Base-by-base conservation (phyloP, 2,329 filamentous ascomycete species). In the Chrysosporium keratinophilum region DNA sequence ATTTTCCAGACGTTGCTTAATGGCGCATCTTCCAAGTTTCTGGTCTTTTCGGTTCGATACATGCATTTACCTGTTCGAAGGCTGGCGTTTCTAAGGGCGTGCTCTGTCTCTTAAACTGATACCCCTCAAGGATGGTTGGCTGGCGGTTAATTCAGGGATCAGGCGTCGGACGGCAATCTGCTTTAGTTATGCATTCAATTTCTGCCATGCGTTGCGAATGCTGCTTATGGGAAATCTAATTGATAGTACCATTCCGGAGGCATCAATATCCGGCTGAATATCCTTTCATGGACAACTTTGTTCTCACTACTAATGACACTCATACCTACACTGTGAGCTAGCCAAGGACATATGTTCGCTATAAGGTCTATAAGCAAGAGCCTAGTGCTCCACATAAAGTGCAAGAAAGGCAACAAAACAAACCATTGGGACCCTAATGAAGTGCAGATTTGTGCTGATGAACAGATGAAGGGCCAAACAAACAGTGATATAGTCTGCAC, bases 1-100 rank as follows among this genome's bases (percentile, higher is more conserved):
- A 74, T 57, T 41, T 49, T 39, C 58, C 58, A 33, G 52, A 56
- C 20, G 50, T 40, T 33, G 58, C 57, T 37, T 59, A 53, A 44
- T 3, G 42, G 46, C 28, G 37, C 12, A 15, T 23, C 10, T 34
- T 40, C 28, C 20, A 44, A 34, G 12, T 46, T 46, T 31, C 10
- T 12, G 6, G 20, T 2, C 3, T 40, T 19, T 41, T 5, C 39
- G 9, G 3, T 5, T 23, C 7, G 33, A 15, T 31, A 39, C 15
- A 37, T 37, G 19, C 12, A 37, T 52, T 44, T 19, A 3, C 34
- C n/a, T 7, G 37, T 34, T 35, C 41, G 17, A 52, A 35, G 42
- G 17, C 49, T 28, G 40, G 50, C 50, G 41, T 45, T 52, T 31
- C 12, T 37, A 10, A 34, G 41, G 14, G n/a, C 28, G 7, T 44